Base-by-base conservation (phyloP, 495 filamentous ascomycete species). In the Penicillium lividum region DNA sequence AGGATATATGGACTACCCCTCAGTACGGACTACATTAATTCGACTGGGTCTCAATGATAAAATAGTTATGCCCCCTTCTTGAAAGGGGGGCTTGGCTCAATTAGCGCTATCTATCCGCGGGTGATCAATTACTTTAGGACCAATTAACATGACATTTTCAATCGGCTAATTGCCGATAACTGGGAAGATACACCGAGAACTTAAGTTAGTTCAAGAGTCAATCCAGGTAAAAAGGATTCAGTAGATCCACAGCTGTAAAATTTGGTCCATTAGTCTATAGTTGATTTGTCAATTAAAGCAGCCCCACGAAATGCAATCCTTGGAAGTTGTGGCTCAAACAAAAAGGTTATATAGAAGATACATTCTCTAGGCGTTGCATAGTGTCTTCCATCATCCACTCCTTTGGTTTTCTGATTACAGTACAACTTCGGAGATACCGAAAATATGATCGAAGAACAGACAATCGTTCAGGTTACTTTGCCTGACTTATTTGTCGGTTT, bases 401-500 rank as follows among this genome's bases (percentile, higher is more conserved):
- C 34, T 38, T 38, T 38, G 7, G 13, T 1, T 2, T 38, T 38
- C 34, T 38, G 34, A 1, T 2, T 38, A 38, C 3, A 15, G 8
- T 38, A 9, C 7, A 38, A 15, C 3, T 3, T 29, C 28, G 46
- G 22, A 22, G 2, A 4, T 27, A 0, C 25, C 18, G 27, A 49
- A 27, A 18, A 5, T 25, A 18, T 49, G 16, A 8, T 11, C 16
- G 25, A 25, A 29, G 10, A 29, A 3, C 16, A 49, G 5, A 9
- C 1, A 5, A 10, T 27, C 28, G 29, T 34, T 33, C 4, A 27
- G 22, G 49, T 51, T 36, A 29, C 27, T 27, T 42, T 53, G 16
- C 51, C 51, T 42, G 51, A 53, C n/a, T n/a, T 53, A 15, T 53
- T 42, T 31, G 31, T 42, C 8, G 7, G 8, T 9, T 53, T 53